Evolutionary conservation across 2,329 filamentous ascomycete genomes (phyloP), one percentile per base, ranked within the genome.

Genomic region (Ascochyta viciae-villosae): DNA sequence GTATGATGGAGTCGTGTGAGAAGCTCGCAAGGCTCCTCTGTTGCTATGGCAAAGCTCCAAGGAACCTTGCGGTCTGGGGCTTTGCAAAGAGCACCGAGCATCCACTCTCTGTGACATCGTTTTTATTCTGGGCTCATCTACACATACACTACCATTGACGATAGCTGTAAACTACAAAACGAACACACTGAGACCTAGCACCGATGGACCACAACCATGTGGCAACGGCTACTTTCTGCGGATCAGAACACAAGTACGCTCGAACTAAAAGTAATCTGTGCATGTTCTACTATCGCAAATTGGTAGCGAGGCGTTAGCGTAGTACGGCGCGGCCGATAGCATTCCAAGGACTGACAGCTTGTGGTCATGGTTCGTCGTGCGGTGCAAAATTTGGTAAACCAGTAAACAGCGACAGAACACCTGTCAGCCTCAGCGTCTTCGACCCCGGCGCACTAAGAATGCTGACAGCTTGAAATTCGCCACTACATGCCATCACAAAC

Each of bases 291-390:
- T 19, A 39, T 23, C 46, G 29, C 52, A 57, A 15, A 38, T 54
- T 43, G 69, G 71, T 74, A 74, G 64, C 72, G 68, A 73, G 60
- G 45, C 48, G 61, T 59, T 67, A 61, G 65, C 59, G 66, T 72
- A 54, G 65, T 64, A 70, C 69, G 63, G 70, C 40, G 64, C 67
- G 66, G 66, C 68, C 68, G 71, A 73, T 69, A 58, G 58, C 61
- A 65, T 66, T 50, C 66, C 62, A 54, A 41, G 45, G 48, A 57
- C 43, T 47, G 52, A 48, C 47, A 52, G 50, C 38, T 55, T 58
- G 42, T 54, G 34, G 44, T 47, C 34, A 37, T 33, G 49, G 41
- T 33, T 35, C 41, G 45, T 57, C 31, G 39, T 27, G 44, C 49
- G 49, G 48, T 33, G 22, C 19, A 13, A 33, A 29, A 19, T 23